These are phyloP conservation scores for Centrapalus pauciflorus DNA, from an alignment of 129 eudicot species.

Conservation along the genomic window DNA sequence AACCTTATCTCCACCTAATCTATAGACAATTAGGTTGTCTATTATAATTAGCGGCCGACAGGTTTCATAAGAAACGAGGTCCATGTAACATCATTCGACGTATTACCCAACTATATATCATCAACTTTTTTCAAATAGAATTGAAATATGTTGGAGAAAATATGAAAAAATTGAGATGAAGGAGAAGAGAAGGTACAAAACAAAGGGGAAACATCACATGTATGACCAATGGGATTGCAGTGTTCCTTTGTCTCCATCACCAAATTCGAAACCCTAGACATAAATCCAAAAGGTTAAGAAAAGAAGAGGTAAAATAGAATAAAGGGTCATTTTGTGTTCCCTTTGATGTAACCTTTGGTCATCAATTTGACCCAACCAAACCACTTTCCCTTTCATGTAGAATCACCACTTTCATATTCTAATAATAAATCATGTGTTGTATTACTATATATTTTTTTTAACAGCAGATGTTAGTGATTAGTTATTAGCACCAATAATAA, in stretches of 20 bases:
- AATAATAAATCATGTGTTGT: background rate
- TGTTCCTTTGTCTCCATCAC: slow-evolving; percentile 30
- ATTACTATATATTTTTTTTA: too few species aligned
- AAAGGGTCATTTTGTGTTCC: slow-evolving; percentile 31
- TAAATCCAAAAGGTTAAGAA: slow-evolving; percentile 11
- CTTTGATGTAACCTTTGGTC: slow-evolving; percentile 31
- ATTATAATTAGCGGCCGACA: too few species aligned
- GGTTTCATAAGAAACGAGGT: too few species aligned
- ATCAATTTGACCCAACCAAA: slow-evolving; percentile 18
- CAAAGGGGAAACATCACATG: slow-evolving; percentile 15
- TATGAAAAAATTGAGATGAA: background rate
- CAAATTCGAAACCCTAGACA: slow-evolving; percentile 23
- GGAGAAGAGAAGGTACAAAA: slow-evolving; percentile 7
- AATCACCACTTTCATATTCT: background rate
- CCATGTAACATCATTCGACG: too few species aligned
- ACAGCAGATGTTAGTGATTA: too few species aligned
- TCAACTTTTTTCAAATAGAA: too few species aligned
- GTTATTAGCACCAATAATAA: too few species aligned
- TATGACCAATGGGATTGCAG: slow-evolving; percentile 10
- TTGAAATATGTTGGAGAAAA: background rate
- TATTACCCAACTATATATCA: too few species aligned
- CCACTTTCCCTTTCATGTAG: background rate
- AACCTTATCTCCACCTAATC: too few species aligned
- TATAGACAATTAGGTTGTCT: too few species aligned
- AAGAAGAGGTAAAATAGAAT: slow-evolving; percentile 17